Evolutionary conservation across 352 stramenopile species (phyloP), one percentile per base, ranked within the genome.

Genomic region (Elongisporangium senticosum): DNA sequence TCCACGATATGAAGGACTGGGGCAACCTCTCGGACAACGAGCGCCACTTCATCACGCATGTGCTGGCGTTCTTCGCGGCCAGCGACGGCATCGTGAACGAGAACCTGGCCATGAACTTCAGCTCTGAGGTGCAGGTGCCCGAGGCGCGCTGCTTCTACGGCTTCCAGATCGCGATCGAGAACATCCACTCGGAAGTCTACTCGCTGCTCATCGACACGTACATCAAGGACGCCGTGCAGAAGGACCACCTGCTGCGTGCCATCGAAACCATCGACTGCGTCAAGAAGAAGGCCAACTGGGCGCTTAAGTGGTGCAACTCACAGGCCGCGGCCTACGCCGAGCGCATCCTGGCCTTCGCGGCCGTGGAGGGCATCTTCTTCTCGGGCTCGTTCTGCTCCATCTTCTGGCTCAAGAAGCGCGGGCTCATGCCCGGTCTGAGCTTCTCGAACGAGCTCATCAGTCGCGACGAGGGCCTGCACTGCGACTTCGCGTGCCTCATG

Each of bases 81-180:
- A 97, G 83, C 23, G 97, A 99, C 73, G 97, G 97, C 59, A 99
- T 99, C 69, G 97, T 99, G 58, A 99, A 99, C 72, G 97, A 99
- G 71, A 99, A 99, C 79, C 75, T 99, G 48, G 94, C 95, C 23
- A 96, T 97, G 74, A 99, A 99, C 83, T 99, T 99, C 66, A 96
- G 84, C 65, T 99, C 92, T 49, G 96, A 99, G 72, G 93, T 99
- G 55, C 96, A 98, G 66, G 84, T 97, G 21, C 83, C 96, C 0
- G 97, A 99, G 74, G 97, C 97, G 51, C 87, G 96, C 11, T 99
- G 96, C 79, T 99, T 99, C 72, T 99, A 99, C 71, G 96, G 97
- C 49, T 99, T 99, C 73, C 97, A 99, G 84, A 99, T 99, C 72
- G 97, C 97, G 23, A 99, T 99, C 51, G 97, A 99, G 73, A 99